These are phyloP conservation scores for Globisporangium paroecandrum DNA, from an alignment of 352 stramenopile genomes.

Conservation along the genomic window DNA sequence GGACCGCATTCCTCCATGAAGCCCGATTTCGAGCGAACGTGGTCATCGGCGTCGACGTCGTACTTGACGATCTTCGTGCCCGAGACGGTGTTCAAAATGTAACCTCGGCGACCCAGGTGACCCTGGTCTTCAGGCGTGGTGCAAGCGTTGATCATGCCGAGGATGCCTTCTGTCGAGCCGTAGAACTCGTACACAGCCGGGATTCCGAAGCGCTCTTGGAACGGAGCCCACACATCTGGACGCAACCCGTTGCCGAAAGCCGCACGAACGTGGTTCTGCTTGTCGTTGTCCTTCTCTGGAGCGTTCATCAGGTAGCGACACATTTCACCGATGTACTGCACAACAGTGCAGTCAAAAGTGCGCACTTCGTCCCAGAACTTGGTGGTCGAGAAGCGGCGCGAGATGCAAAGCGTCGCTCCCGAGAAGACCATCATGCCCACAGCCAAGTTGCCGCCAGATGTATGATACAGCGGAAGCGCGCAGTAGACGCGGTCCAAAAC, in stretches of 20 bases:
- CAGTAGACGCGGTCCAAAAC: slow-evolving; percentile 74
- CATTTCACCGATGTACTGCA: slow-evolving; percentile 92
- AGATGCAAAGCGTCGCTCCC: slow-evolving; percentile 73
- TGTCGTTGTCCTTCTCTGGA: slow-evolving; percentile 42
- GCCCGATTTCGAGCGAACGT: slow-evolving; percentile 45
- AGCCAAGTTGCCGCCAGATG: slow-evolving; percentile 71
- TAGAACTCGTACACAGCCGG: slow-evolving; percentile 91
- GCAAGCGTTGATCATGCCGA: slow-evolving; percentile 80
- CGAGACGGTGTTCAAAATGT: slow-evolving; percentile 44
- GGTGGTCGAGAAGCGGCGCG: slow-evolving; percentile 65
- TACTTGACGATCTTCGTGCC: slow-evolving; percentile 74
- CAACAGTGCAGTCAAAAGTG: slow-evolving; percentile 60
- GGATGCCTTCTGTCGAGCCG: slow-evolving; percentile 86
- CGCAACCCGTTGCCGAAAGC: slow-evolving; percentile 90
- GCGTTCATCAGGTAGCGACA: slow-evolving; percentile 81
- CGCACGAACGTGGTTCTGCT: slow-evolving; percentile 66
- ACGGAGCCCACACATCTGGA: slow-evolving; percentile 84
- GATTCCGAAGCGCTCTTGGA: slow-evolving; percentile 86
- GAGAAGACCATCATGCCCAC: slow-evolving; percentile 80
- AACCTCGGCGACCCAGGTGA: slow-evolving; percentile 62
- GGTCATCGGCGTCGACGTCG: slow-evolving; percentile 71
- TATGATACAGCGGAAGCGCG: slow-evolving; percentile 82
- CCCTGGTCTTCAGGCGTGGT: slow-evolving; percentile 50
- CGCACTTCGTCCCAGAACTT: slow-evolving; percentile 79
- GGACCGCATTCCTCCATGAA: slow-evolving; percentile 45